Conservation (phyloP, 805 yeast genomes). For the Spathaspora gorwiae region DNA sequence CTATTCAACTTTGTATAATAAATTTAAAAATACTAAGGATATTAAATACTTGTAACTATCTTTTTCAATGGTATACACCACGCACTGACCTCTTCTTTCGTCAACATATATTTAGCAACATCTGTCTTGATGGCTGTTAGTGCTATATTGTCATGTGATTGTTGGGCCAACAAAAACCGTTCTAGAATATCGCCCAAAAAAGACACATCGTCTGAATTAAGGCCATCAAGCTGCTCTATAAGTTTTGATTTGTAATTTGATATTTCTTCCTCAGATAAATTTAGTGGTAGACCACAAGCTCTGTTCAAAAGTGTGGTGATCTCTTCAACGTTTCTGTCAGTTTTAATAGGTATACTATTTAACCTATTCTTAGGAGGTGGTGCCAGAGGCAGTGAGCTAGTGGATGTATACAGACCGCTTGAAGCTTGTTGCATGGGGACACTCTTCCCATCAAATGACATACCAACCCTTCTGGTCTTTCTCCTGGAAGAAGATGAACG, state of each 20-base stretch:
- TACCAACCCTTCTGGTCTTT: slow-evolving; percentile 11
- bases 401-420: neutral
- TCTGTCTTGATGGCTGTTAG: slow-evolving; percentile 25
- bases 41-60: slow-evolving; percentile 23
- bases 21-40: neutral
- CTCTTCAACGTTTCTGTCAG: neutral
- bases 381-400: neutral
- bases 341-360: neutral
- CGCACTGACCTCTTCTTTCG: slow-evolving; percentile 49
- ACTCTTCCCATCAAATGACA: neutral
- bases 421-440: neutral
- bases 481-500: slow-evolving; percentile 6
- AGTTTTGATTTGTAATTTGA: slow-evolving; percentile 42
- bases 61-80: slow-evolving; percentile 72
- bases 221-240: neutral
- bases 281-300: slow-evolving; percentile 14
- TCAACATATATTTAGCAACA: slow-evolving; percentile 51
- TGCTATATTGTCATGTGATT: neutral
- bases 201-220: slow-evolving; percentile 5
- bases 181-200: slow-evolving; percentile 13
- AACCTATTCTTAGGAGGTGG: neutral
- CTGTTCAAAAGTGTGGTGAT: slow-evolving; percentile 5
- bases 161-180: neutral
- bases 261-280: slow-evolving; percentile 39
- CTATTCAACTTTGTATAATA: neutral